phyloP scores from a whole-genome alignment of 78 protist species.

The Speleostelium caveatum region DNA sequence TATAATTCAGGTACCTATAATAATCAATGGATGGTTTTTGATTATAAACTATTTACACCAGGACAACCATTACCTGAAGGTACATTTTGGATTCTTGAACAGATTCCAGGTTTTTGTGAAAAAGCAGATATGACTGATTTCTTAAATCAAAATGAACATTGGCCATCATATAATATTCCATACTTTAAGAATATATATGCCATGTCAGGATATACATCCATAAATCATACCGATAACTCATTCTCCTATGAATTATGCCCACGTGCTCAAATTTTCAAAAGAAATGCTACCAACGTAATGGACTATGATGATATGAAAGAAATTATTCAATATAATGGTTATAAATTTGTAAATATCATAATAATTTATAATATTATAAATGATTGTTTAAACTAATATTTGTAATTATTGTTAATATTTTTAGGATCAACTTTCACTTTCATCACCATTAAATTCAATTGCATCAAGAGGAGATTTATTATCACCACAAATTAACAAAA shows the following conservation, averaged over 20 bases:
- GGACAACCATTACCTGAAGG: slow-evolving; percentile 74
- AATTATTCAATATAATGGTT: slow-evolving; percentile 86
- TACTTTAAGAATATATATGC: slow-evolving; percentile 79
- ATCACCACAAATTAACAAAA: slow-evolving; percentile 38
- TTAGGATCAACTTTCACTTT: too few species aligned
- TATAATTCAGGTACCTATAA: slow-evolving; percentile 89
- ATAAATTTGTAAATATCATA: too few species aligned
- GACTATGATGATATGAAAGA: slow-evolving; percentile 45
- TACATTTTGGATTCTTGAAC: slow-evolving; percentile 88
- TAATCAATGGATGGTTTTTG: slow-evolving; percentile 88
- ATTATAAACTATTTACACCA: slow-evolving; percentile 81
- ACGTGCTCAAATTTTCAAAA: slow-evolving; percentile 82
- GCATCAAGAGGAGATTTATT: slow-evolving; percentile 85
- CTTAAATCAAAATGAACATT: slow-evolving; percentile 80
- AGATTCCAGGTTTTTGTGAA: slow-evolving; percentile 87
- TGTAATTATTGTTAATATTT: too few species aligned
- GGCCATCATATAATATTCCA: slow-evolving; percentile 93
- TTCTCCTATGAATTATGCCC: slow-evolving; percentile 72
- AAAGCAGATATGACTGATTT: slow-evolving; percentile 72
- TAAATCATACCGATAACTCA: slow-evolving; percentile 16
- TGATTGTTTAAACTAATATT: too few species aligned
- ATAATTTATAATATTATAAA: too few species aligned
- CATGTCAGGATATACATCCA: slow-evolving; percentile 80
- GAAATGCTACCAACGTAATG: slow-evolving; percentile 64
- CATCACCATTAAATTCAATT: slow-evolving; percentile 82